Percentiles rank a stretch among this genome's conserved stretches.
These are phyloP conservation scores for Aphanomyces astaci DNA, from an alignment of 352 stramenopile genomes.

Conservation along the genomic window DNA sequence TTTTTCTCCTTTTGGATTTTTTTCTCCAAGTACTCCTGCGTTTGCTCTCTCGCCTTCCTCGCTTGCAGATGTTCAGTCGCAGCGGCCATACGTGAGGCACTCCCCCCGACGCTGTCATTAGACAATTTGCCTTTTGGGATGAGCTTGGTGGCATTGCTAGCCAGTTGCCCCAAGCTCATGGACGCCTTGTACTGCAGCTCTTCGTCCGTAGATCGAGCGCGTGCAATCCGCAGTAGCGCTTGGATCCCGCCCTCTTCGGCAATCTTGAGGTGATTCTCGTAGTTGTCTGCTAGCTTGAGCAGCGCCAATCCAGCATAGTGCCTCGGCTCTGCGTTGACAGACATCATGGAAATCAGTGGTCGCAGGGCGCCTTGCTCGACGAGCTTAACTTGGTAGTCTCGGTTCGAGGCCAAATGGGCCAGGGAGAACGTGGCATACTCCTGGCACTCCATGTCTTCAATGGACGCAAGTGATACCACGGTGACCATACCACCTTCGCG, in stretches of 20 bases:
- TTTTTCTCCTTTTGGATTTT: slow-evolving; percentile 32
- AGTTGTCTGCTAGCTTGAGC: slow-evolving; percentile 97
- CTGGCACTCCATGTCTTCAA: slow-evolving; percentile 94
- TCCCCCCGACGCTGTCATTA: slow-evolving; percentile 38
- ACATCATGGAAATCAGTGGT: slow-evolving; percentile 95
- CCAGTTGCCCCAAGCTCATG: slow-evolving; percentile 88
- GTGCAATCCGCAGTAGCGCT: slow-evolving; percentile 88
- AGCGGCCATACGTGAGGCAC: slow-evolving; percentile 69
- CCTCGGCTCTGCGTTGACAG: slow-evolving; percentile 85
- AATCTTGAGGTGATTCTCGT: slow-evolving; percentile 95
- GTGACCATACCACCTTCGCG: slow-evolving; percentile 81
- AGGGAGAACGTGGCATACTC: slow-evolving; percentile 95
- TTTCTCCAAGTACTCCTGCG: slow-evolving; percentile 69
- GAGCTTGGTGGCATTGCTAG: slow-evolving; percentile 82
- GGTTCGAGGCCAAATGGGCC: slow-evolving; percentile 91
- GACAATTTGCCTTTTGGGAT: slow-evolving; percentile 33
- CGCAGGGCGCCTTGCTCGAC: slow-evolving; percentile 86
- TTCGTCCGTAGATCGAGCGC: slow-evolving; percentile 85
- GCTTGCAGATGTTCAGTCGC: slow-evolving; percentile 60
- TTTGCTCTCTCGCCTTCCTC: slow-evolving; percentile 60
- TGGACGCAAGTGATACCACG: slow-evolving; percentile 83
- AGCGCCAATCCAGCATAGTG: slow-evolving; percentile 94
- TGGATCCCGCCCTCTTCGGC: slow-evolving; percentile 94
- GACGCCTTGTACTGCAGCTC: slow-evolving; percentile 94
- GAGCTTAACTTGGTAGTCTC: slow-evolving; percentile 89